Evolutionary conservation across 805 yeast species (phyloP), one percentile per base, ranked within the genome.

Genomic region (Candida hungchunana): DNA sequence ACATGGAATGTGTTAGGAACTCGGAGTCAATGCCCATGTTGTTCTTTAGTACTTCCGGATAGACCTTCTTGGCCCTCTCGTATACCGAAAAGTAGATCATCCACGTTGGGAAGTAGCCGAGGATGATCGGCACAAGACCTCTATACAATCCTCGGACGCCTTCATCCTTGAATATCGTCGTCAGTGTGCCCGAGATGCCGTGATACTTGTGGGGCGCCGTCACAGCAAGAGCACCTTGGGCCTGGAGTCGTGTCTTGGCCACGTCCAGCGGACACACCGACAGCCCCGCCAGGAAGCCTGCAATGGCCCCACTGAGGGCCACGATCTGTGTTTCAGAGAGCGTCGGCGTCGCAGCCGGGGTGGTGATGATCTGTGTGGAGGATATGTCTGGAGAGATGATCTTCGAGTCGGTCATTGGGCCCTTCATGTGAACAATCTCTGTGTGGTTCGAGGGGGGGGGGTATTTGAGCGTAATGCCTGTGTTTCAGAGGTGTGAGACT

Each of bases 41-140:
- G 2, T 35, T 28, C 12, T 59, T 44, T 29, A 71, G 60, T 18
- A 69, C 42, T 3, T 39, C 41, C 2, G 82, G 79, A 50, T 73
- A 75, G 32, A 69, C 54, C 29, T 59, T 52, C 56, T 88, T 89
- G 18, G 88, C 79, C 37, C 72, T 64, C 55, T 90, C 97, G 59
- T 93, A 93, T 21, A 88, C 83, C 7, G 90, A 73, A 62, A 93
- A 93, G 58, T 93, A 93, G 31, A 93, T 84, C 70, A 88, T 88
- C 98, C 98, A 93, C 0, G 97, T 87, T 12, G 98, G 98, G 50
- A 93, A 78, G 60, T 93, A 93, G 0, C 98, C 98, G 33, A 90
- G 61, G 1, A 90, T 73, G 26, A 90, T 87, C n/a, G 98, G 97
- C 2, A 82, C 82, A 17, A 93, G 63, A 5, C 98, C 98, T 43